phyloP scores from a whole-genome alignment of 192 early-diverging fungal genomes.

The Coemansia sp. region DNA sequence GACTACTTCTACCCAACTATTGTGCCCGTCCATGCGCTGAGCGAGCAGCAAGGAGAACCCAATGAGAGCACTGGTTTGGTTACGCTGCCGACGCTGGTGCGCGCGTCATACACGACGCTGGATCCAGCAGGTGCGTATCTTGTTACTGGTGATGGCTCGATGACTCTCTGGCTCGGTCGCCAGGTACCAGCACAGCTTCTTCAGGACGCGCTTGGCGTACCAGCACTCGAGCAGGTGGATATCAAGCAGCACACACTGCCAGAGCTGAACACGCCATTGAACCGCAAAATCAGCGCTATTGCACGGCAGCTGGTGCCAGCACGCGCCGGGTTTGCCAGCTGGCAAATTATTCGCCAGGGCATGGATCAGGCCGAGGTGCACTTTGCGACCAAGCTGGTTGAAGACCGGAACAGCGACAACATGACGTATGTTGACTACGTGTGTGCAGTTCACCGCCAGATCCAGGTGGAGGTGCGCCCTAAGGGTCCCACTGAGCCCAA shows the following conservation, averaged over 20 bases:
- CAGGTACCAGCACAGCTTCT: slow-evolving; percentile 63
- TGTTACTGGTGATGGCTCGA: slow-evolving; percentile 73
- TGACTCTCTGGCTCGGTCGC: slow-evolving; percentile 88
- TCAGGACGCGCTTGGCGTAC: slow-evolving; percentile 76
- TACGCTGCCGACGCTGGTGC: slow-evolving; percentile 61
- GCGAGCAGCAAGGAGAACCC: slow-evolving; percentile 45
- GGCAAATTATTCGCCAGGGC: slow-evolving; percentile 80
- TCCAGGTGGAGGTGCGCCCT: slow-evolving; percentile 69
- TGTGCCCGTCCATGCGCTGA: slow-evolving; percentile 65
- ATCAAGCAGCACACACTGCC: slow-evolving; percentile 56
- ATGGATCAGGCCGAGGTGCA: slow-evolving; percentile 78
- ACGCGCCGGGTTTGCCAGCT: slow-evolving; percentile 61
- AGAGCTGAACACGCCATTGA: slow-evolving; percentile 61
- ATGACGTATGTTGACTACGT: slow-evolving; percentile 94
- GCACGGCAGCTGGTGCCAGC: slow-evolving; percentile 61
- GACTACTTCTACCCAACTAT: slow-evolving; percentile 82
- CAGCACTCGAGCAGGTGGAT: slow-evolving; percentile 70
- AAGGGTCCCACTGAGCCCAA: slow-evolving; percentile 39
- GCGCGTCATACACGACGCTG: slow-evolving; percentile 76
- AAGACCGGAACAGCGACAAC: slow-evolving; percentile 85
- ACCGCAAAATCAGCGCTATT: slow-evolving; percentile 63
- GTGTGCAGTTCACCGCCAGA: slow-evolving; percentile 81
- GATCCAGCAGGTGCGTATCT: slow-evolving; percentile 77
- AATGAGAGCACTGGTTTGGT: slow-evolving; percentile 57
- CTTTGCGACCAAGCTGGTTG: slow-evolving; percentile 73